Conservation (phyloP, 2,329 filamentous ascomycete species). For the Fusarium burgessii region DNA sequence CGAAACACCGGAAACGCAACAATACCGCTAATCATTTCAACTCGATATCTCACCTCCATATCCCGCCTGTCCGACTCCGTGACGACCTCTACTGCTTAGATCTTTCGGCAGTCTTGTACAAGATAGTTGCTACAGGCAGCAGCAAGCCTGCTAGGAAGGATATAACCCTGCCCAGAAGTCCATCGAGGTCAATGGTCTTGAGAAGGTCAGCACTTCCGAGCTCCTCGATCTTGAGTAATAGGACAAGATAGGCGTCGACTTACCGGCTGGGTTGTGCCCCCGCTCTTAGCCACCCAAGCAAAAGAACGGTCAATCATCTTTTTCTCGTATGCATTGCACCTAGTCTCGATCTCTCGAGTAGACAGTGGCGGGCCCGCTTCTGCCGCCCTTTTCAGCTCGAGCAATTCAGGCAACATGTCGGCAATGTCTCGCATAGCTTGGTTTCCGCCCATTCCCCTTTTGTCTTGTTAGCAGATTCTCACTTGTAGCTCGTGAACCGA, state of each 20-base stretch:
- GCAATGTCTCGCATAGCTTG: not conserved
- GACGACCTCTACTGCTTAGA: not conserved
- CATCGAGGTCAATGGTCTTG: not conserved
- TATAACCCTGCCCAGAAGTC: not conserved
- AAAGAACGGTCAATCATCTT: not conserved
- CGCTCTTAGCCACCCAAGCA: not conserved
- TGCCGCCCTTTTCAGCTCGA: not conserved
- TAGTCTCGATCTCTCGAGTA: not conserved
- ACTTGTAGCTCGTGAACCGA: fast-evolving
- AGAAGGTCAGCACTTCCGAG: not conserved
- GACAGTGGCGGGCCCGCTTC: not conserved
- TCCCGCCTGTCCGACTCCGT: not conserved
- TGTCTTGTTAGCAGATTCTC: not conserved
- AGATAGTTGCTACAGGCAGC: not conserved
- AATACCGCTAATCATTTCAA: no score
- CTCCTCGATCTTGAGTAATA: not conserved
- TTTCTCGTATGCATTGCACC: not conserved
- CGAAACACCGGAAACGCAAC: not conserved
- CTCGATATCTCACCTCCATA: no score
- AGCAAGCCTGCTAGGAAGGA: not conserved
- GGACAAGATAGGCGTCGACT: not conserved
- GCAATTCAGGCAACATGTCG: not conserved
- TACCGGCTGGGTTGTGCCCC: not conserved
- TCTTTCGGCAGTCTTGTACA: not conserved
- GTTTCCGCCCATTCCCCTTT: not conserved